These are phyloP conservation scores for Xylaria hypoxylon DNA, from an alignment of 2,329 filamentous ascomycete genomes.

Conservation along the genomic window DNA sequence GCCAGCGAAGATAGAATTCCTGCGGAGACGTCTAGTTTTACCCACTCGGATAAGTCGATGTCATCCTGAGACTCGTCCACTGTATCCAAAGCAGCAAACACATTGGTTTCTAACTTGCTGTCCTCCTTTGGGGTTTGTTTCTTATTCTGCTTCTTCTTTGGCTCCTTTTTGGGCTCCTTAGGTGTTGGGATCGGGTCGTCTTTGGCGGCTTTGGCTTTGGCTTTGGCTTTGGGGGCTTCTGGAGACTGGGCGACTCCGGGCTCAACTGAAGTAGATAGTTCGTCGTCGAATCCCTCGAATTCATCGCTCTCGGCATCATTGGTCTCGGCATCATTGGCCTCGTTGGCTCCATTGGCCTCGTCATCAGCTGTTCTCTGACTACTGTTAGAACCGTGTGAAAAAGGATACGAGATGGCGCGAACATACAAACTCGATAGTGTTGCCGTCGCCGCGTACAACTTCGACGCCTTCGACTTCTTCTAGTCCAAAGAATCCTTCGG, in stretches of 20 bases:
- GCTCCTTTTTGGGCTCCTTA: conserved; percentile 42
- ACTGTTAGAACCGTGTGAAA: conserved; percentile 22
- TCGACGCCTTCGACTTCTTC: conserved; percentile 94
- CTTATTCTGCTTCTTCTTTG: conserved; percentile 42
- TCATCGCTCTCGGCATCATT: conserved; percentile 53
- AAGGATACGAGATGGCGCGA: background rate
- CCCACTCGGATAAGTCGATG: conserved; percentile 83
- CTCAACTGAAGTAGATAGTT: conserved; percentile 44
- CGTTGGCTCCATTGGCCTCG: conserved; percentile 23
- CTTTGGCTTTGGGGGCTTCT: conserved; percentile 24
- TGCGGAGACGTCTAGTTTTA: conserved; percentile 76
- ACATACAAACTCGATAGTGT: conserved; percentile 67
- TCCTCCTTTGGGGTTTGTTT: conserved; percentile 53
- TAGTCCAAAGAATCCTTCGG: conserved; percentile 91
- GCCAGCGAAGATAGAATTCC: conserved; percentile 79
- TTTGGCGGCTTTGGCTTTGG: conserved; percentile 41
- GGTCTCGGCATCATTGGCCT: conserved; percentile 37
- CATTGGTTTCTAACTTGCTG: conserved; percentile 58
- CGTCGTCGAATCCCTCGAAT: conserved; percentile 74
- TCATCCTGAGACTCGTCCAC: conserved; percentile 68
- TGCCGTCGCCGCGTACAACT: conserved; percentile 74
- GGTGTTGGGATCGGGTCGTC: conserved; percentile 37
- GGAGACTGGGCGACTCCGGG: conserved; percentile 44
- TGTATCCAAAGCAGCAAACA: conserved; percentile 68
- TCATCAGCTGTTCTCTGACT: conserved; percentile 43